phyloP scores from a whole-genome alignment of 306 rosid genomes.

The Geum urbanum region DNA sequence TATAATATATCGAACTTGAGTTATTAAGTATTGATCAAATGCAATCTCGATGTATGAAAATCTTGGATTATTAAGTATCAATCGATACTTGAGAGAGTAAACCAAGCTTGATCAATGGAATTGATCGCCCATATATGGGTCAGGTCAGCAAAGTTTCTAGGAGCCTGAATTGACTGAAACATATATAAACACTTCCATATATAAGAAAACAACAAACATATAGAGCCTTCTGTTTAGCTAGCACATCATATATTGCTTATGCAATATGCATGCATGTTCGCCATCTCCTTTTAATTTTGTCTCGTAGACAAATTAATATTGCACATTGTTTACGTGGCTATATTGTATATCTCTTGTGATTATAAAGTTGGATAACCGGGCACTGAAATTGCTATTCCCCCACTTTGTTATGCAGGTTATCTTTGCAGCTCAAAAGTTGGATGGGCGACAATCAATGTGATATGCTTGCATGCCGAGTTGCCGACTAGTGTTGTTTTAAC shows the following conservation, averaged over 20 bases:
- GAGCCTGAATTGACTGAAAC: slow-evolving; percentile 12
- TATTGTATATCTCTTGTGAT: not conserved
- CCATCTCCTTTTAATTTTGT: not conserved
- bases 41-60: too few relatives aligned
- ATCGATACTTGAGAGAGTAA: not conserved
- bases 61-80: not conserved
- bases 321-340: not conserved
- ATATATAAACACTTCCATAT: not conserved
- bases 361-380: not conserved
- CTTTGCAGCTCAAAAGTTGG: not conserved
- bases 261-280: too few relatives aligned
- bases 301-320: not conserved
- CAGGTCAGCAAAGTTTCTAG: slow-evolving; percentile 9
- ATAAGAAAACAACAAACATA: not conserved
- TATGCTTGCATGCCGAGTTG: not conserved
- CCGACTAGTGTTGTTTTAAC: slow-evolving; percentile 6
- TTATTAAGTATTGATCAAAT: not conserved
- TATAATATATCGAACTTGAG: not conserved
- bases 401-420: not conserved
- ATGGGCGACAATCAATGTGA: not conserved
- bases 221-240: not conserved
- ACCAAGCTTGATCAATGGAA: not conserved
- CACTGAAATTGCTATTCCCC: not conserved
- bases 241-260: not conserved
- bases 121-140: not conserved